A percentile compares a stretch with the other conserved stretches of the same genome.
Conservation (phyloP, 208 protist genomes). For the Acanthamoeba lenticulata region DNA sequence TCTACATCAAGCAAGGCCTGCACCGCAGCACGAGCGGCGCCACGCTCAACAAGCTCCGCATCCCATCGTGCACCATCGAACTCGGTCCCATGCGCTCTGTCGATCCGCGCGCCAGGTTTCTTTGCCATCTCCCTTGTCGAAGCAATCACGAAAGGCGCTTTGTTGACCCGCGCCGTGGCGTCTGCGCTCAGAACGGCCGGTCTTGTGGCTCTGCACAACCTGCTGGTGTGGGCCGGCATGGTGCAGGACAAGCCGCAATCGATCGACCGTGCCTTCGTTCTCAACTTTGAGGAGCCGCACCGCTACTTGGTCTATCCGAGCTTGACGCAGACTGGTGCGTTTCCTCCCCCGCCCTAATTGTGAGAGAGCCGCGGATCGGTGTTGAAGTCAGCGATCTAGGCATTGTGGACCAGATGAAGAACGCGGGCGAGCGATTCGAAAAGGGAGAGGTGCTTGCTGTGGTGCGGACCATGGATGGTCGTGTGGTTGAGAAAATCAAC, state of each 20-base stretch:
- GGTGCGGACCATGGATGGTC: constrained; percentile 13
- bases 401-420: constrained; percentile 1
- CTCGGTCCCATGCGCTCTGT: not conserved
- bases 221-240: not conserved
- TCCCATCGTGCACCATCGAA: not conserved
- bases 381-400: not conserved
- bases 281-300: not conserved
- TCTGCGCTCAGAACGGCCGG: not conserved
- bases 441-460: not conserved
- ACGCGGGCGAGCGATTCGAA: not conserved
- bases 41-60: constrained; percentile 10
- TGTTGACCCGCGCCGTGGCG: too few species aligned
- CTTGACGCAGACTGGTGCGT: not conserved
- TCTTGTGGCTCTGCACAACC: not conserved
- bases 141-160: too few species aligned
- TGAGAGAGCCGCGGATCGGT: not conserved
- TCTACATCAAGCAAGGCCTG: not conserved
- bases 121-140: too few species aligned
- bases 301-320: not conserved
- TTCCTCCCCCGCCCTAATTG: too few species aligned
- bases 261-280: not conserved
- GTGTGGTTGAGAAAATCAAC: not conserved
- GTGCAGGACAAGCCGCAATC: not conserved
- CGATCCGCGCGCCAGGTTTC: not conserved
- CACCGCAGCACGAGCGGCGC: not conserved